phyloP scores from a whole-genome alignment of 345 rosid genomes.

The Balakata baccata region DNA sequence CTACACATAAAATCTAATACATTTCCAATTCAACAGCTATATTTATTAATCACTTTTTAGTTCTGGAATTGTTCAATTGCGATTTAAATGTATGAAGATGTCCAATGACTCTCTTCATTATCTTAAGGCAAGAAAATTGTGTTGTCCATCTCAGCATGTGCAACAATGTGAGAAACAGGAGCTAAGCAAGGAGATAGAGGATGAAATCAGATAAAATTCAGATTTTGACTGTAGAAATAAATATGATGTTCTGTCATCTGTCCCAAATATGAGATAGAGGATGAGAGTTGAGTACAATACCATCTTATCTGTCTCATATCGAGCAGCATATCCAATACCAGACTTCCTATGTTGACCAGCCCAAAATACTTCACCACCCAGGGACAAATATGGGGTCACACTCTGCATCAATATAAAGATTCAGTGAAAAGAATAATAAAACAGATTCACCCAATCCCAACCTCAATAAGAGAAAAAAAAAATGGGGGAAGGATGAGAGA shows the following conservation, averaged over 20 bases:
- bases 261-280: background rate
- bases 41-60: background rate
- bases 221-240: background rate
- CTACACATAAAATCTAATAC: background rate
- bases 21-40: background rate
- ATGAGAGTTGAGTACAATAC: slow-evolving; percentile 31
- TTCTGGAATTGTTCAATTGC: background rate
- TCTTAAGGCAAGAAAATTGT: background rate
- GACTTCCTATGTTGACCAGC: slow-evolving; percentile 96
- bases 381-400: slow-evolving; percentile 62
- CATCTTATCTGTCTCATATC: slow-evolving; percentile 92
- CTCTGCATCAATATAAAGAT: slow-evolving; percentile 46
- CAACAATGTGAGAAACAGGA: background rate
- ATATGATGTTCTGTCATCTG: too few species aligned
- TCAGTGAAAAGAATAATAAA: background rate
- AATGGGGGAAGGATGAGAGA: background rate
- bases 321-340: slow-evolving; percentile 90
- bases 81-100: background rate
- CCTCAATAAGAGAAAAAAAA: background rate
- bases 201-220: too few species aligned
- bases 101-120: background rate
- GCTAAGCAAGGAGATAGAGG: background rate
- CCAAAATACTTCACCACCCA: slow-evolving; percentile 97
- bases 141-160: background rate
- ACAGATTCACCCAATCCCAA: background rate